phyloP scores from a whole-genome alignment of 2,329 filamentous ascomycete species.

The Fusarium graminum region DNA sequence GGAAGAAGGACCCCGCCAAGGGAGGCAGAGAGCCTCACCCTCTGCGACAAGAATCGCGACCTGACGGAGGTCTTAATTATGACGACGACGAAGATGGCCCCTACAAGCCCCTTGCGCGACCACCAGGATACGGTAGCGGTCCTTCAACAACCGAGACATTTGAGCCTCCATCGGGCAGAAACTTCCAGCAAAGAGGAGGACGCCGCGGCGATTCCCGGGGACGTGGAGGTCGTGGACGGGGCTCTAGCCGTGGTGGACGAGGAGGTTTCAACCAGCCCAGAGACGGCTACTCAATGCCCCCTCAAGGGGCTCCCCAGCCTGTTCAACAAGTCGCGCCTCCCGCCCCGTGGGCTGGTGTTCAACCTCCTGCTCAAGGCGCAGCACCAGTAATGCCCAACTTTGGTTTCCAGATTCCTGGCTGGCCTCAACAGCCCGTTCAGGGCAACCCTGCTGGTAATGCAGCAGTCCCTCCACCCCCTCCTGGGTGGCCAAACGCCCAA shows the following conservation, averaged over 20 bases:
- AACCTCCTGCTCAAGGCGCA: conserved; percentile 34
- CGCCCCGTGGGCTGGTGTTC: conserved; percentile 33
- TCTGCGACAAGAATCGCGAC: conserved; percentile 56
- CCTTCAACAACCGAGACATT: conserved; percentile 58
- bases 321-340: conserved; percentile 52
- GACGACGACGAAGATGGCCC: conserved; percentile 77
- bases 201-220: conserved; percentile 63
- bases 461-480: conserved; percentile 59
- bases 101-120: conserved; percentile 78
- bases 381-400: conserved; percentile 52
- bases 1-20: conserved; percentile 59
- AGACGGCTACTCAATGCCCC: conserved; percentile 60
- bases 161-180: conserved; percentile 52
- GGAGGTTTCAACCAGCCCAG: conserved; percentile 52
- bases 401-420: conserved; percentile 60
- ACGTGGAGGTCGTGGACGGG: conserved; percentile 58
- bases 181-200: conserved; percentile 56
- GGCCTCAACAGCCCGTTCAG: conserved; percentile 54
- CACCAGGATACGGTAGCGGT: conserved; percentile 70
- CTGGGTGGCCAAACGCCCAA: conserved; percentile 51
- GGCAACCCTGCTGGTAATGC: conserved; percentile 47
- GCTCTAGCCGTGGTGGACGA: conserved; percentile 56
- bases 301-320: conserved; percentile 48
- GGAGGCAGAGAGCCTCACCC: conserved; percentile 56
- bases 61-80: conserved; percentile 70